phyloP scores from a whole-genome alignment of 352 stramenopile genomes.

The Phytopythium vexans region DNA sequence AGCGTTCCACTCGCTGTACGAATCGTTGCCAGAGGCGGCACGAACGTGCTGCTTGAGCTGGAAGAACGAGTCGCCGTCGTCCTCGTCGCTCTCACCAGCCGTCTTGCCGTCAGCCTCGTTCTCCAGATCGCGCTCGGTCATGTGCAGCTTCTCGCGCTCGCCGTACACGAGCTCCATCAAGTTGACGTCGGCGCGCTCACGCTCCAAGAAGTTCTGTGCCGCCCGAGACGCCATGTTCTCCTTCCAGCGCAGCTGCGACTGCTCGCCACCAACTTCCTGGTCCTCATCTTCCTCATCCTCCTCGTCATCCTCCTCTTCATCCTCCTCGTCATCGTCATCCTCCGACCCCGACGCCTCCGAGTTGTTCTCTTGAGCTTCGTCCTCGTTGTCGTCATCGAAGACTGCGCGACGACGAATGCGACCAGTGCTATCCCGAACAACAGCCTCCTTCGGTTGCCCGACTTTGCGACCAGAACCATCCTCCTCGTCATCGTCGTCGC shows the following conservation, averaged over 20 bases:
- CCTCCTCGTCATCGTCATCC: slow-evolving; percentile 33
- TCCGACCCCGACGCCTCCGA: slow-evolving; percentile 31
- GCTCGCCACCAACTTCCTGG: slow-evolving; percentile 41
- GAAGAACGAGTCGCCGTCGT: slow-evolving; percentile 78
- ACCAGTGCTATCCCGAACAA: slow-evolving; percentile 67
- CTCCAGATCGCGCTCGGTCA: slow-evolving; percentile 70
- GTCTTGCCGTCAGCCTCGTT: slow-evolving; percentile 45
- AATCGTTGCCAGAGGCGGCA: slow-evolving; percentile 29
- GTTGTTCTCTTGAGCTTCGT: slow-evolving; percentile 12
- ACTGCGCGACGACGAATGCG: slow-evolving; percentile 76
- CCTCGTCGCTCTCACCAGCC: slow-evolving; percentile 30
- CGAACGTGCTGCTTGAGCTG: slow-evolving; percentile 63
- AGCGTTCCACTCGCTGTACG: slow-evolving; percentile 66
- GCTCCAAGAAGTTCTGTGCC: slow-evolving; percentile 83
- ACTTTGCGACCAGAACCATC: slow-evolving; percentile 45
- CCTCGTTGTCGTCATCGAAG: slow-evolving; percentile 59
- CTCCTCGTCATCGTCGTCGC: slow-evolving; percentile 52
- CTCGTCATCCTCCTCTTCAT: slow-evolving; percentile 37
- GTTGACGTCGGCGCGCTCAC: slow-evolving; percentile 78
- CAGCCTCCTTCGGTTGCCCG: slow-evolving; percentile 57
- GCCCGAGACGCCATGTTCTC: slow-evolving; percentile 82
- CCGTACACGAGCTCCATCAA: slow-evolving; percentile 92
- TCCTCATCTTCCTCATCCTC: slow-evolving; percentile 49
- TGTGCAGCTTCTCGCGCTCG: slow-evolving; percentile 74
- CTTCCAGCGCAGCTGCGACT: slow-evolving; percentile 84